Percentiles rank a stretch among this genome's conserved stretches.
These are phyloP conservation scores for Coemansia sp. DNA, from an alignment of 192 early-diverging fungal species.

Conservation along the genomic window DNA sequence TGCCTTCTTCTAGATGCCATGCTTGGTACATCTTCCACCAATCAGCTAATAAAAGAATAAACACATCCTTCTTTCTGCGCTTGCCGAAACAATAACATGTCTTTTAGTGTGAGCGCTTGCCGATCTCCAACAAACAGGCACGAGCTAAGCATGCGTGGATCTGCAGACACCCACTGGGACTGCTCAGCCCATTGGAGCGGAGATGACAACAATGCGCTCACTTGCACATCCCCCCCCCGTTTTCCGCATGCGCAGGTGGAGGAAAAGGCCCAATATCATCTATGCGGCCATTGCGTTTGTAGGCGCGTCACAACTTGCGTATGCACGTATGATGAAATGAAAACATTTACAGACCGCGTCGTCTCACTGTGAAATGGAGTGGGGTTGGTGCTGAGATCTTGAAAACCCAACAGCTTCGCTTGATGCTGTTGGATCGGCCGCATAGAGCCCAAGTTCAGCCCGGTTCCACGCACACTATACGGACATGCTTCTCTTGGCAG, in stretches of 20 bases:
- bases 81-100: not conserved
- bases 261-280: not conserved
- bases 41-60: conserved; percentile 1
- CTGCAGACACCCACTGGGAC: not conserved
- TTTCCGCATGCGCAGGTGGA: conserved; percentile 1
- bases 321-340: conserved; percentile 2
- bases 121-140: not conserved
- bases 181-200: not conserved
- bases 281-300: not conserved
- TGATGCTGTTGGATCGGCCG: conserved; percentile 7
- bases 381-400: not conserved
- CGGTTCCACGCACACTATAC: not conserved
- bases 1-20: conserved; percentile 39
- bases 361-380: not conserved
- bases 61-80: not conserved
- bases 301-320: not conserved
- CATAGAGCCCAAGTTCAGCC: not conserved
- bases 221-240: conserved; percentile 2
- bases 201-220: conserved; percentile 4
- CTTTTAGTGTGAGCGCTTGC: not conserved
- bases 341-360: not conserved
- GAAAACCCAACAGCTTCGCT: not conserved
- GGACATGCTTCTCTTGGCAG: not conserved
- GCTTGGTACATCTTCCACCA: not conserved
- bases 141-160: not conserved